Base-by-base conservation (phyloP, 495 filamentous ascomycete species). In the Aspergillus taichungensis region DNA sequence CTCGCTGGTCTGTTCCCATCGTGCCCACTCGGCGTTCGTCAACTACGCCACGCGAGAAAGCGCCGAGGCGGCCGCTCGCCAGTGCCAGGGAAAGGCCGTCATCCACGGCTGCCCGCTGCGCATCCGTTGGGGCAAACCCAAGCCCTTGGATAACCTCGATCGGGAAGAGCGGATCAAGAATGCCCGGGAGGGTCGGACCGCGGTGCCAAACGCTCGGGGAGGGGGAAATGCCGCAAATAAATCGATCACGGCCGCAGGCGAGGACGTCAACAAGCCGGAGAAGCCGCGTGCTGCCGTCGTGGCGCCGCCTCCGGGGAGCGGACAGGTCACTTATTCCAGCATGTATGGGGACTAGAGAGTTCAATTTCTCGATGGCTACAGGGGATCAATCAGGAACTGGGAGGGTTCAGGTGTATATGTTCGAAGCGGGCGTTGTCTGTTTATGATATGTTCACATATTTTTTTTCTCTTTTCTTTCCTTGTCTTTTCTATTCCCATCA, bases 11-110 rank as follows among this genome's bases (percentile, higher is more conserved):
- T 95, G 94, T 63, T 94, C 89, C 9, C 92, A 98, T 63, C 91
- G 94, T 63, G 86, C 92, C 6, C 94, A 96, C 57, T 95, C 87
- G 55, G 92, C 94, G 0, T 98, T 95, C 55, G 76, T 98, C 64
- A 98, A 97, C 67, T 98, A 85, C 60, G 75, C 84, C 43, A 84
- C 78, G 24, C 80, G 94, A 42, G 78, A 85, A 34, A 81, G 75
- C 3, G 92, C 92, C 8, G 92, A 97, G 63, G 79, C 72, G 18
- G 92, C 92, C 0, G 85, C 94, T 0, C 77, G 77, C 42, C 81
- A 84, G 29, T 91, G 86, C 55, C 85, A 95, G 62, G 92, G 94
- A 1, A 87, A 84, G 49, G 88, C 87, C 1, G 75, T 97, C 29
- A 83, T 84, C 40, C 63, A 75, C 30, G 94, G 91, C 0, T 95